Evolutionary conservation across 345 rosid genomes (phyloP).

Genomic region (Nasturtium officinale): DNA sequence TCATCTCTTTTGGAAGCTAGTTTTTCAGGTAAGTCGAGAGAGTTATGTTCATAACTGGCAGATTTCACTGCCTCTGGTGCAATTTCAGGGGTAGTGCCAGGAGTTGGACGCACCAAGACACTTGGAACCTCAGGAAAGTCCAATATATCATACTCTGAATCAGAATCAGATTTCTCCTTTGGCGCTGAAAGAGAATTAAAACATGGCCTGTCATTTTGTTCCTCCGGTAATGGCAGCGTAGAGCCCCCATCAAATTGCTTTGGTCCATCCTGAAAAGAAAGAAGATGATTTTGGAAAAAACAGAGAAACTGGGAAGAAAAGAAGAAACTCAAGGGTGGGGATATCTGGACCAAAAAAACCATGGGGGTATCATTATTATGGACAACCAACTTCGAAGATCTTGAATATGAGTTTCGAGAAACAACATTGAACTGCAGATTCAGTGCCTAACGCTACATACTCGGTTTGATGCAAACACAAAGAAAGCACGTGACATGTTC

Average conservation of each 20-base stretch:
- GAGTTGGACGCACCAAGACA: conserved; percentile 50
- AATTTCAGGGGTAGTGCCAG: conserved; percentile 46
- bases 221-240: conserved; percentile 68
- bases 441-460: not conserved
- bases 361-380: not conserved
- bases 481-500: conserved; percentile 7
- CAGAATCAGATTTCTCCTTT: conserved; percentile 58
- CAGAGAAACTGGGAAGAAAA: conserved; percentile 23
- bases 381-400: not conserved
- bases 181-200: conserved; percentile 42
- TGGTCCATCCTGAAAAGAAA: conserved; percentile 71
- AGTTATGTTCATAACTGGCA: conserved; percentile 38
- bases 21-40: conserved; percentile 36
- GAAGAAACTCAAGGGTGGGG: conserved; percentile 10
- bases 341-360: not conserved
- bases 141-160: conserved; percentile 52
- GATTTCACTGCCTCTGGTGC: conserved; percentile 45
- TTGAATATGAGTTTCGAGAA: not conserved
- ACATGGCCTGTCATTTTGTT: conserved; percentile 56
- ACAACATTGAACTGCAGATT: conserved; percentile 13
- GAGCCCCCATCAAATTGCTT: conserved; percentile 72
- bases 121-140: conserved; percentile 85
- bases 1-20: conserved; percentile 43
- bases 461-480: conserved; percentile 10
- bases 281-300: conserved; percentile 31